These are phyloP conservation scores for Quercus cerris DNA, from an alignment of 306 rosid species.

Conservation along the genomic window DNA sequence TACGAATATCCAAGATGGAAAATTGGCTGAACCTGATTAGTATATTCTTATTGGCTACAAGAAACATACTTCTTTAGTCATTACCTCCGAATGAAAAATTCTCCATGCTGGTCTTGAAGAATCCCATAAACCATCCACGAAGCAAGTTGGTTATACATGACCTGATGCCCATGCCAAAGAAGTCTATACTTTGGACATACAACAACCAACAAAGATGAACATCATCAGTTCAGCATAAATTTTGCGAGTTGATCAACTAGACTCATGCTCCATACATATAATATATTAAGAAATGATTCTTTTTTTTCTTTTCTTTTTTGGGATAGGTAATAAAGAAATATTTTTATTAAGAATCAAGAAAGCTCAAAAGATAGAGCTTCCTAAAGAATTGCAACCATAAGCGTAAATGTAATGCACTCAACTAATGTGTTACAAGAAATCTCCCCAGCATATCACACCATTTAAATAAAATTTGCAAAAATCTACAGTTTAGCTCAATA, in stretches of 20 bases:
- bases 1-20: constrained; percentile 20
- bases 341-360: too few species aligned
- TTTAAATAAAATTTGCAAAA: too few species aligned
- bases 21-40: constrained; percentile 4
- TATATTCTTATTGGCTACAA: neutral
- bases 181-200: constrained; percentile 72
- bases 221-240: constrained; percentile 18
- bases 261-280: neutral
- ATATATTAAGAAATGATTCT: neutral
- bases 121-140: constrained; percentile 96
- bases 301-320: too few species aligned
- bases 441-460: too few species aligned
- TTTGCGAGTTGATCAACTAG: neutral
- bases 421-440: too few species aligned
- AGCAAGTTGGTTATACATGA: constrained; percentile 92
- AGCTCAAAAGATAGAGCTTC: too few species aligned
- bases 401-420: too few species aligned
- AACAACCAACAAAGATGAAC: constrained; percentile 10
- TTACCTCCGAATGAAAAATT: constrained; percentile 87
- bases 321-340: too few species aligned
- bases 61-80: neutral
- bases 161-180: constrained; percentile 99
- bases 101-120: constrained; percentile 89
- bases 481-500: too few species aligned
- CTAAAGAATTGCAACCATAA: too few species aligned